Conservation (phyloP, 2,329 filamentous ascomycete species). For the Aphanocladium album region DNA sequence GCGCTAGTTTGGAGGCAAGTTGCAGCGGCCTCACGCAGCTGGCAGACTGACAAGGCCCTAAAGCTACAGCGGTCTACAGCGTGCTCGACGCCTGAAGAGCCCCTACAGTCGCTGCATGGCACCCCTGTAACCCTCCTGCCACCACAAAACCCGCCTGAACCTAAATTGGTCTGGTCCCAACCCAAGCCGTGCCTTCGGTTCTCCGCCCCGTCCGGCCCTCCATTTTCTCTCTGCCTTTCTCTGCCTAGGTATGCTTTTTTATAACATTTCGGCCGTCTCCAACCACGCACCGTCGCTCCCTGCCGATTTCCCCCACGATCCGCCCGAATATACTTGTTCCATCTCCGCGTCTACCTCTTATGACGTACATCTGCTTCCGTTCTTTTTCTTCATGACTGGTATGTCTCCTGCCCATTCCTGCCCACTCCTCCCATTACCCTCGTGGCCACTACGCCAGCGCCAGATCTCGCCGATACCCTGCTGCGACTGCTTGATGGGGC, state of each 20-base stretch:
- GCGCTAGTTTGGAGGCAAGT: not conserved
- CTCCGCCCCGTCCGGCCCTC: constrained; percentile 23
- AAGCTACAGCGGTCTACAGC: not conserved
- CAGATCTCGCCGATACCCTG: not conserved
- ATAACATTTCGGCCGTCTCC: constrained; percentile 29
- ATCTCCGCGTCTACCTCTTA: constrained; percentile 18
- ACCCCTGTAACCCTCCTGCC: constrained; percentile 6
- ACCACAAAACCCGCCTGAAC: not conserved
- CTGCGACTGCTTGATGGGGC: not conserved
- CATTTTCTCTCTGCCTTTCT: constrained; percentile 31
- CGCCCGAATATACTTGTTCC: not conserved
- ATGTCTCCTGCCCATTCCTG: constrained; percentile 32
- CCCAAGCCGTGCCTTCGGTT: constrained; percentile 25
- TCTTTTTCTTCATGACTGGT: constrained; percentile 47
- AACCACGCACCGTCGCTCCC: constrained; percentile 28
- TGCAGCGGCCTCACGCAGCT: too few relatives aligned
- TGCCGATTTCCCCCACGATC: constrained; percentile 9
- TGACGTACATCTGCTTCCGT: constrained; percentile 30
- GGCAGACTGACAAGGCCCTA: too few relatives aligned
- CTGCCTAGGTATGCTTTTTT: constrained; percentile 32
- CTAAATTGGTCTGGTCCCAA: constrained; percentile 21
- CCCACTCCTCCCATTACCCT: constrained; percentile 15
- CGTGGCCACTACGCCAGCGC: constrained; percentile 25
- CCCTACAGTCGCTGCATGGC: too few relatives aligned
- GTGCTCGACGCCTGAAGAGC: too few relatives aligned